phyloP scores from a whole-genome alignment of 1,284 basidiomycete species.

The Inonotus hispidus region DNA sequence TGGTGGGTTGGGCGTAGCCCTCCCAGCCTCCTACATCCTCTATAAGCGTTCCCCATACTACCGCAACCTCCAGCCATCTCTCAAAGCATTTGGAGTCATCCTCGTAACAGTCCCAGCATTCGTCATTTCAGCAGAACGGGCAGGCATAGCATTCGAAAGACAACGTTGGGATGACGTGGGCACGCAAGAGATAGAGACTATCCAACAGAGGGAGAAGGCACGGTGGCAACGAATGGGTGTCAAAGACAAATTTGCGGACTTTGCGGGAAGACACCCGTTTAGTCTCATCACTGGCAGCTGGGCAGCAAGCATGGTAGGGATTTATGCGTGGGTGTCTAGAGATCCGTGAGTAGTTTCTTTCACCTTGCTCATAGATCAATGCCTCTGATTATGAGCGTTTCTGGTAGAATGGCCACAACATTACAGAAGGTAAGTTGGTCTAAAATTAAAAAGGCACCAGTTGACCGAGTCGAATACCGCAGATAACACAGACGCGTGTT shows the following conservation, averaged over 20 bases:
- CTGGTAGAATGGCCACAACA: constrained; percentile 11
- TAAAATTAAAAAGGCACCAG: neutral
- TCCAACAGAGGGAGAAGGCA: constrained; percentile 26
- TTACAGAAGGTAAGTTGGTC: constrained; percentile 13
- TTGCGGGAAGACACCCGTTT: constrained; percentile 41
- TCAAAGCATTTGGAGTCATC: constrained; percentile 72
- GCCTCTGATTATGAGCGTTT: neutral
- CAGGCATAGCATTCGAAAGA: constrained; percentile 24
- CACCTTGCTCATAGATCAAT: neutral
- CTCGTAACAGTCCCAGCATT: constrained; percentile 65
- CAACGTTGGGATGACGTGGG: constrained; percentile 27
- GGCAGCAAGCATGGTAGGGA: constrained; percentile 39
- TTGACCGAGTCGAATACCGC: neutral
- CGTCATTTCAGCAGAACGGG: constrained; percentile 75
- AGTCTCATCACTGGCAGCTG: constrained; percentile 42
- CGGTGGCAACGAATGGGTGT: constrained; percentile 34
- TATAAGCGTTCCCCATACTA: constrained; percentile 57
- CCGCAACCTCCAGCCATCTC: constrained; percentile 61
- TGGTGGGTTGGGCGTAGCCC: constrained; percentile 44
- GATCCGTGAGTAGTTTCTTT: constrained; percentile 23
- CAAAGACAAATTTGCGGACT: constrained; percentile 36
- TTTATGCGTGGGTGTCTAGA: constrained; percentile 30
- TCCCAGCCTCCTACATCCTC: constrained; percentile 56
- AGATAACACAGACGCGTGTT: constrained; percentile 20
- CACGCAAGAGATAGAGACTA: constrained; percentile 30